Percentiles rank a stretch among this genome's conserved stretches.
Conservation (phyloP, 2,329 filamentous ascomycete species). For the Paracamarosporium sp. region DNA sequence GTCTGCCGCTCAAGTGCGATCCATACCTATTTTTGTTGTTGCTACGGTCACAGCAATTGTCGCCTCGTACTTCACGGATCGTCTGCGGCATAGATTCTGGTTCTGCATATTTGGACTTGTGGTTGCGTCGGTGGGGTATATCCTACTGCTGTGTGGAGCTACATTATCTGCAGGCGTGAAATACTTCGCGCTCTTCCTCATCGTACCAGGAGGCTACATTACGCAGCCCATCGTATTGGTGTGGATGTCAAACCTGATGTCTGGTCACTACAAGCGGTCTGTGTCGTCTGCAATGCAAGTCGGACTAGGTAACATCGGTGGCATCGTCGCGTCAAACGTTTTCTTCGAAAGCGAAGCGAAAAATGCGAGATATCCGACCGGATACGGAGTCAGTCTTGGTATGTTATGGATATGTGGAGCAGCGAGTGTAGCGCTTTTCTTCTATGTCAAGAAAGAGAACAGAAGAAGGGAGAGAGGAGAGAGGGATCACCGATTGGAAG, state of each 20-base stretch:
- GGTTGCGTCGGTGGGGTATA: conserved; percentile 61
- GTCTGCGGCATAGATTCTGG: conserved; percentile 58
- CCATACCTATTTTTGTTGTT: conserved; percentile 49
- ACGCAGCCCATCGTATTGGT: conserved; percentile 62
- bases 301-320: conserved; percentile 57
- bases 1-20: conserved; percentile 44
- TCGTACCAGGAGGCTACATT: conserved; percentile 62
- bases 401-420: conserved; percentile 58
- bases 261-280: conserved; percentile 64
- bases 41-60: conserved; percentile 44
- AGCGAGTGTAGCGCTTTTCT: conserved; percentile 51
- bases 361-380: conserved; percentile 54
- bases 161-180: conserved; percentile 53
- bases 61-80: conserved; percentile 57
- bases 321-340: conserved; percentile 59
- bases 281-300: conserved; percentile 58
- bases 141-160: conserved; percentile 58
- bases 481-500: conserved; percentile 52
- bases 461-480: conserved; percentile 55
- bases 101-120: conserved; percentile 59
- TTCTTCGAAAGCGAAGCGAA: conserved; percentile 52
- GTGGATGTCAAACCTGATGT: conserved; percentile 65
- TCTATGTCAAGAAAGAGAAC: conserved; percentile 55
- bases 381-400: conserved; percentile 57
- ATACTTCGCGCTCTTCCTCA: conserved; percentile 63